Base-by-base conservation (phyloP, 2,329 filamentous ascomycete species). In the Diaporthe destruens region DNA sequence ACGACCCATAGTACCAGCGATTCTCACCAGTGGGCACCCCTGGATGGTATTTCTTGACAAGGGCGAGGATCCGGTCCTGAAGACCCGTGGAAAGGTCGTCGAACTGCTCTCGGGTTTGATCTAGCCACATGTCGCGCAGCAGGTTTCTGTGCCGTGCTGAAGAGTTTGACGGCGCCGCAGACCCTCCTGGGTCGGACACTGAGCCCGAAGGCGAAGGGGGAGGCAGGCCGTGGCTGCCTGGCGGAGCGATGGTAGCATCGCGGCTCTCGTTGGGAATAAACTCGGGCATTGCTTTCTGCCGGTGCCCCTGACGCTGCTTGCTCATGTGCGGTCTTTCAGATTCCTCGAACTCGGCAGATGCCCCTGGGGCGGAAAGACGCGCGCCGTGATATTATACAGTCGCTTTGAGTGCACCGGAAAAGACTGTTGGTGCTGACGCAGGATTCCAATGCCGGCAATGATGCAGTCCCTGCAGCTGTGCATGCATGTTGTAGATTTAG, bases 1-100 rank as follows among this genome's bases (percentile, higher is more conserved):
- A 57, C 18, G 55, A 57, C 20, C 55, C 55, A 39, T 57, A 42
- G n/a, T 57, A 57, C 55, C 55, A 57, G 20, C 7, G 34, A 25
- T 16, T 12, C 23, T 57, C 34, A 42, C 55, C 55, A 20, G n/a
- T 42, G n/a, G 55, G 55, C 11, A 20, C 42, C n/a, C 55, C 55
- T 25, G 55, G 55, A 42, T 57, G 55, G 34, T 57, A n/a, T 20
- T 57, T n/a, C 20, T 25, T 25, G 55, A 57, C 16, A 4, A 57
- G 34, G 1, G 16, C 25, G 34, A 57, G 20, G 34, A 57, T 25
- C 55, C 55, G 55, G 20, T 25, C 11, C 25, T 25, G 9, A 12
- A 57, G 55, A 57, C 55, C 55, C 3, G 55, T 42, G 12, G 55
- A 57, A 16, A 16, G 34, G n/a, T 57, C 34, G 34, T 57, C 34